Base-by-base conservation (phyloP, 2,329 filamentous ascomycete genomes). In the Didymella pomorum region DNA sequence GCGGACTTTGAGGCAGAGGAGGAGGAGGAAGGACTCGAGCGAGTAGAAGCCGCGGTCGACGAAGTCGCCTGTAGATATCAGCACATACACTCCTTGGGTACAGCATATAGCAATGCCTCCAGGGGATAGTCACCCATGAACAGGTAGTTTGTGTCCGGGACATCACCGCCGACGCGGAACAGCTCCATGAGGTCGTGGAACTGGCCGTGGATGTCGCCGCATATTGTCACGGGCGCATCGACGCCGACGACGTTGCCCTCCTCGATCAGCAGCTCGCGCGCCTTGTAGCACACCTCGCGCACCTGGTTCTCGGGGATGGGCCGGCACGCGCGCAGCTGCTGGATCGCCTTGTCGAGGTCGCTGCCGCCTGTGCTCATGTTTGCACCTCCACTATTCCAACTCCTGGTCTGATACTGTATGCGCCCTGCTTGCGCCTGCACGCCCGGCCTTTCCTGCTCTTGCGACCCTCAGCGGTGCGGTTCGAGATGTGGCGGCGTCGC, bases 21-120 rank as follows among this genome's bases (percentile, higher is more conserved):
- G 88, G 54, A 99, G 90, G 61, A 97, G 88, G 75, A 99, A 97
- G 4, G 93, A 95, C 80, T 99, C 94, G 69, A 99, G 88, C 2
- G 92, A 97, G 82, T 98, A 99, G 84, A 97, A 99, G 58, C 94
- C 94, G 65, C 94, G 91, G 78, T 99, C 94, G 74, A 99, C 94
- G 71, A 97, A 99, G 79, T 99, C 94, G 75, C 94, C 90, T 92
- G 64, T 7, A n/a, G n/a, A n/a, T n/a, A n/a, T n/a, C n/a, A n/a
- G n/a, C n/a, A n/a, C n/a, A n/a, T n/a, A 25, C 23, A 25, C 23
- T 4, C 4, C 5, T 1, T 31, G 12, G 16, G 29, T 16, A 31
- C 11, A 16, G 12, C 16, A 14, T 6, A 14, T 6, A 35, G 7
- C 31, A 9, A 35, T n/a, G 31, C 16, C 11, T 12, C 18, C 31